Conservation (phyloP, 2,329 filamentous ascomycete genomes). For the Fusarium ramigenum region DNA sequence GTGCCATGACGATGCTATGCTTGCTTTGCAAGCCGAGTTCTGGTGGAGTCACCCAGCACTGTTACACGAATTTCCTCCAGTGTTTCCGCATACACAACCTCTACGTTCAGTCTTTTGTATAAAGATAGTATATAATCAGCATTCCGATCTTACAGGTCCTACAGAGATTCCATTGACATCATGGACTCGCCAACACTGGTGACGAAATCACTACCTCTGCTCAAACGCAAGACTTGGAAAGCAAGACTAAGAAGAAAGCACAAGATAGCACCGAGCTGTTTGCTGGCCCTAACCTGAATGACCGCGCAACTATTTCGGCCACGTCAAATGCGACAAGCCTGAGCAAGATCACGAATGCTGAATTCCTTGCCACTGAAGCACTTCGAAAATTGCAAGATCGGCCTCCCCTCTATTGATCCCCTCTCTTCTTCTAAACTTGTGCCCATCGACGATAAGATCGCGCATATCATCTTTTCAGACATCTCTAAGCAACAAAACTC, state of each 20-base stretch:
- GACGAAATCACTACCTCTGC: too few relatives aligned
- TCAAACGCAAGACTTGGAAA: neutral
- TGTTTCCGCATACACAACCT: neutral
- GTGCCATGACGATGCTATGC: neutral
- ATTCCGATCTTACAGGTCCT: neutral
- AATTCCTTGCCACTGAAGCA: neutral
- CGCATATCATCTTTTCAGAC: neutral
- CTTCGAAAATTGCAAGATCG: too few relatives aligned
- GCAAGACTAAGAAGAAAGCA: fast-evolving
- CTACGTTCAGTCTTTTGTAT: neutral
- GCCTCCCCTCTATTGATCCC: too few relatives aligned
- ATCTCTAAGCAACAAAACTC: neutral
- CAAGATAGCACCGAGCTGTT: neutral
- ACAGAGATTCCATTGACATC: neutral
- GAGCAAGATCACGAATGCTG: neutral
- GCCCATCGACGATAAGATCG: neutral
- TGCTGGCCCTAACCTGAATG: neutral
- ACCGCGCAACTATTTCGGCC: neutral
- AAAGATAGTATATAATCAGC: neutral
- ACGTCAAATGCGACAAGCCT: neutral
- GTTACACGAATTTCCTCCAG: neutral
- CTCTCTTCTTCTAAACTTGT: neutral
- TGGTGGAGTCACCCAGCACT: too few relatives aligned
- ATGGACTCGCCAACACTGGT: neutral
- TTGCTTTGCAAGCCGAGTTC: too few relatives aligned